Evolutionary conservation across 306 rosid genomes (phyloP).

Genomic region (Mimosa bimucronata): DNA sequence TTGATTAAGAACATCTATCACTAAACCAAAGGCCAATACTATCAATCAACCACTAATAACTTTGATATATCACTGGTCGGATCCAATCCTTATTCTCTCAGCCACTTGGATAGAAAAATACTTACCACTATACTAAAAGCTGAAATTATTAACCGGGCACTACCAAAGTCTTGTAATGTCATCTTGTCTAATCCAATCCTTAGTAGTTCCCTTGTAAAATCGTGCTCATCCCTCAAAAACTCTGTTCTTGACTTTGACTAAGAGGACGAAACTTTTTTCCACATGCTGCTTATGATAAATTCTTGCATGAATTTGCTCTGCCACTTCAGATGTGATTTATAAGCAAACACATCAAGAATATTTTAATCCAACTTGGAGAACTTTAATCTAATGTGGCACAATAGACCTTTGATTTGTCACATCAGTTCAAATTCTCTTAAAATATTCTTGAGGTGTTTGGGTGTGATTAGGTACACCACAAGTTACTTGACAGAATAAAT

Average conservation of each 20-base stretch:
- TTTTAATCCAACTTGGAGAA: too few species aligned
- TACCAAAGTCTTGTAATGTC: neutral
- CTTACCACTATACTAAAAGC: neutral
- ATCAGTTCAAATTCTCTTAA: too few species aligned
- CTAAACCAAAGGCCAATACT: neutral
- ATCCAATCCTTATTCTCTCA: neutral
- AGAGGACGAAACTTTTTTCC: neutral
- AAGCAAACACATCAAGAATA: too few species aligned
- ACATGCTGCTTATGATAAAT: neutral
- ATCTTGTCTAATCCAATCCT: neutral
- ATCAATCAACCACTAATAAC: neutral
- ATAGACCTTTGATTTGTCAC: too few species aligned
- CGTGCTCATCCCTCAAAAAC: neutral
- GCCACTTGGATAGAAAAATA: neutral
- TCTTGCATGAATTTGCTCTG: too few species aligned
- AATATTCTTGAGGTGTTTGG: too few species aligned
- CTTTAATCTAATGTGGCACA: too few species aligned
- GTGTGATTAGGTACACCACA: too few species aligned
- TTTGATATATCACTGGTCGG: neutral
- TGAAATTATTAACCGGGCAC: neutral
- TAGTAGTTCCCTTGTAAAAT: neutral
- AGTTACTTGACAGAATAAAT: too few species aligned
- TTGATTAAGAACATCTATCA: neutral
- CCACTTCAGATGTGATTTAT: too few species aligned
- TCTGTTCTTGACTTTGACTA: neutral